These are phyloP conservation scores for Hemerocallis citrina DNA, from an alignment of 106 monocot genomes.

Conservation along the genomic window DNA sequence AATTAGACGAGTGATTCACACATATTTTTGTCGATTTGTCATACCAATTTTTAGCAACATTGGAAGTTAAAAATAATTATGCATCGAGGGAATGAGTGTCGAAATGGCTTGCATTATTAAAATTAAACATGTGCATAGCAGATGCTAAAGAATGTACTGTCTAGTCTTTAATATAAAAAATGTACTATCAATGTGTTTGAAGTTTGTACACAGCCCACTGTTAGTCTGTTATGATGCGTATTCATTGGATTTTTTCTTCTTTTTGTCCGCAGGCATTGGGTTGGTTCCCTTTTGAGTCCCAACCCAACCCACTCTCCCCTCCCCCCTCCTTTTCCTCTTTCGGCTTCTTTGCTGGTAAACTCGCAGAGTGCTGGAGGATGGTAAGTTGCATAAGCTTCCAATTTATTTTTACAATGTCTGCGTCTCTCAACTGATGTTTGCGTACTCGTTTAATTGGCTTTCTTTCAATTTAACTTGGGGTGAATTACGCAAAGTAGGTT, in stretches of 20 bases:
- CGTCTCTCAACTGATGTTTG: background rate
- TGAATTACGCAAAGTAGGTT: background rate
- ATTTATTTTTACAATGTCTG: background rate
- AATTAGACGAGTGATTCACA: background rate
- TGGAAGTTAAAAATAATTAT: too few species aligned
- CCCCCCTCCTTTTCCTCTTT: too few species aligned
- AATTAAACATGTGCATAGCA: too few species aligned
- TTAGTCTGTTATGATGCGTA: too few species aligned
- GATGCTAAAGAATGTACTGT: too few species aligned
- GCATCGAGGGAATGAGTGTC: background rate
- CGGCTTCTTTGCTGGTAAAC: background rate
- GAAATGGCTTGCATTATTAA: too few species aligned
- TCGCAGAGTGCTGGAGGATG: background rate
- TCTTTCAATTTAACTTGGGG: constrained; percentile 1
- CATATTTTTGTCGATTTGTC: background rate
- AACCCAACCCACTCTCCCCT: background rate
- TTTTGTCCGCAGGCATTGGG: background rate
- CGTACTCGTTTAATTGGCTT: background rate
- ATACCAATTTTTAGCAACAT: too few species aligned
- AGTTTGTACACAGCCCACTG: too few species aligned
- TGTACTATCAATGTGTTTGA: too few species aligned
- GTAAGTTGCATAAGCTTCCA: background rate
- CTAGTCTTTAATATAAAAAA: too few species aligned
- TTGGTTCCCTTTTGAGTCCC: background rate
- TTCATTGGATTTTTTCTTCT: background rate